Percentiles rank a stretch among this genome's conserved stretches.
Conservation (phyloP, 345 rosid species). For the Schrenkiella parvula region DNA sequence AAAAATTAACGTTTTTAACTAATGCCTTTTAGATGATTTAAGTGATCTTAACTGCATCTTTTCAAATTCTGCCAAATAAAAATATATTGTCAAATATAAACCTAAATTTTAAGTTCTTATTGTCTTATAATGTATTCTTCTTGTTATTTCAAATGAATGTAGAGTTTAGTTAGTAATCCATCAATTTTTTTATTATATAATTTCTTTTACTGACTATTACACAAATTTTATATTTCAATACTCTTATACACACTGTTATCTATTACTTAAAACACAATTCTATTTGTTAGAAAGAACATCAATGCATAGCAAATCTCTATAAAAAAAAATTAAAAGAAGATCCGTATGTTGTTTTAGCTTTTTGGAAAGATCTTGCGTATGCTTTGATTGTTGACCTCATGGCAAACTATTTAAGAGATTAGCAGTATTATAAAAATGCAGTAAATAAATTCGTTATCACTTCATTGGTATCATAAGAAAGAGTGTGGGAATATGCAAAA, state of each 20-base stretch:
- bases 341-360: too few relatives aligned
- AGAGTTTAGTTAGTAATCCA: not conserved
- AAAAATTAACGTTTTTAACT: too few relatives aligned
- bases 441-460: conserved; percentile 2
- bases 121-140: not conserved
- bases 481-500: conserved; percentile 1
- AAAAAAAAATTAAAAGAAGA: too few relatives aligned
- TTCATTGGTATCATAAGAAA: conserved; percentile 7
- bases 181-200: not conserved
- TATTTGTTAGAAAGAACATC: not conserved
- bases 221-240: not conserved
- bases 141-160: not conserved
- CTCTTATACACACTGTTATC: not conserved
- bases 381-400: conserved; percentile 9
- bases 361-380: not conserved
- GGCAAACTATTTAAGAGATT: not conserved
- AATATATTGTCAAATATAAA: too few relatives aligned
- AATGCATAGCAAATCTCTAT: too few relatives aligned
- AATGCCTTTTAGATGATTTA: too few relatives aligned
- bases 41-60: too few relatives aligned
- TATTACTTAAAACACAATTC: not conserved
- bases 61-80: too few relatives aligned
- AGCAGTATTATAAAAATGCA: not conserved
- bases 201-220: too few relatives aligned
- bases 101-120: too few relatives aligned